A percentile compares a stretch with the other conserved stretches of the same genome.
phyloP scores from a whole-genome alignment of 345 rosid genomes.

The Syzygium oleosum region DNA sequence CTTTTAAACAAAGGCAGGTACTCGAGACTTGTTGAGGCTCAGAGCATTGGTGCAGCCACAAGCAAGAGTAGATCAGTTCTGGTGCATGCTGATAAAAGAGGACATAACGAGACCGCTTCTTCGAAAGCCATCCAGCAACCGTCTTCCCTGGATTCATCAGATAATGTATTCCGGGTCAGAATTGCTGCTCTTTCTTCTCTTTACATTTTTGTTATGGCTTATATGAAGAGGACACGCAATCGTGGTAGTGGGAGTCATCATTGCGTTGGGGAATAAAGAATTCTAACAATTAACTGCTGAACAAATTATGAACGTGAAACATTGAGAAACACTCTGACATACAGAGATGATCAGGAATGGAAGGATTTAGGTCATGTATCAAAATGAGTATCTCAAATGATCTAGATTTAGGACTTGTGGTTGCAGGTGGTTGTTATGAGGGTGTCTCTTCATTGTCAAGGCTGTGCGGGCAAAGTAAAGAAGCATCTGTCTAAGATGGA shows the following conservation, averaged over 20 bases:
- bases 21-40: slow-evolving; percentile 19
- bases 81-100: slow-evolving; percentile 4
- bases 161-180: slow-evolving; percentile 35
- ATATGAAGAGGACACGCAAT: background rate
- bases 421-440: slow-evolving; percentile 59
- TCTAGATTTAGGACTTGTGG: background rate
- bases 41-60: background rate
- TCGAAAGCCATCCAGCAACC: background rate
- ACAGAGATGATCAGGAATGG: background rate
- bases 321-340: background rate
- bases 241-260: background rate
- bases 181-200: background rate
- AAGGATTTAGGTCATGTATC: background rate
- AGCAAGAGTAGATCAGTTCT: background rate
- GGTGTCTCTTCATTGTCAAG: slow-evolving; percentile 66
- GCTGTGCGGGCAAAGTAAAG: slow-evolving; percentile 67
- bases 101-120: background rate
- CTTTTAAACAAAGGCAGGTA: slow-evolving; percentile 16
- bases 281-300: background rate
- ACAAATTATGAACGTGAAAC: background rate
- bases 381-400: background rate
- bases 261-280: background rate
- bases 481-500: slow-evolving; percentile 66
- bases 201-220: background rate
- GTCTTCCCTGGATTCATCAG: slow-evolving; percentile 6